Evolutionary conservation across 2,329 filamentous ascomycete genomes (phyloP).

Genomic region (Aspergillus ustus): DNA sequence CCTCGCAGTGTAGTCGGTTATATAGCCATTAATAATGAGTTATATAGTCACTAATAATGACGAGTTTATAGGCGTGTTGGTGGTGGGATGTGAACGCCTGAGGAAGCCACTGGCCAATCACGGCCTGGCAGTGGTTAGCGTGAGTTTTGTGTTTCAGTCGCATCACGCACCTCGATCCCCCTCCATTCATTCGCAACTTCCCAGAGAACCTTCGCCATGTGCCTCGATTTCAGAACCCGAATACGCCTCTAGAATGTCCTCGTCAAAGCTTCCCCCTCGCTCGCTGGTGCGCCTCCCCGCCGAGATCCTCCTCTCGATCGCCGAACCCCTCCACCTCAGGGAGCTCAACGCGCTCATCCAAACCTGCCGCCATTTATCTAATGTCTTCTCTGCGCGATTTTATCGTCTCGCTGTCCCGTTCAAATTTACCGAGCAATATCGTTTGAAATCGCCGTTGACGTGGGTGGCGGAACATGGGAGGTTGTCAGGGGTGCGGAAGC

Average conservation of each 20-base stretch:
- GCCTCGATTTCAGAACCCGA: too few relatives aligned
- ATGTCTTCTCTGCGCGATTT: not conserved
- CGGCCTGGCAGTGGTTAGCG: not conserved
- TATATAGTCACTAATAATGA: too few relatives aligned
- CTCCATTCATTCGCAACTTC: not conserved
- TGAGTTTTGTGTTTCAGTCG: not conserved
- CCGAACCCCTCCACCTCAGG: not conserved
- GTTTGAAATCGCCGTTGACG: not conserved
- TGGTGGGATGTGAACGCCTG: too few relatives aligned
- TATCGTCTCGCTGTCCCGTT: not conserved
- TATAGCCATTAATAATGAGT: too few relatives aligned
- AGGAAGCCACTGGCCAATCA: not conserved
- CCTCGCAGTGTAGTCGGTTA: too few relatives aligned
- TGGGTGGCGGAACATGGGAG: slow-evolving; percentile 1
- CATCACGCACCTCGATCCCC: not conserved
- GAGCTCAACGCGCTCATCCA: slow-evolving; percentile 1
- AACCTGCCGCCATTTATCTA: not conserved
- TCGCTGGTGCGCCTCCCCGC: not conserved
- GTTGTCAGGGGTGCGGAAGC: not conserved
- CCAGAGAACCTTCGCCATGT: not conserved
- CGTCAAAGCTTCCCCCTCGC: not conserved
- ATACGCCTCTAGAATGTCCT: not conserved
- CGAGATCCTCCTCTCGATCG: slow-evolving; percentile 6
- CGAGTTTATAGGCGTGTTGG: too few relatives aligned
- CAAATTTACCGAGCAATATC: not conserved